phyloP scores from a whole-genome alignment of 163 green algal species.

The Scenedesmus sp. region DNA sequence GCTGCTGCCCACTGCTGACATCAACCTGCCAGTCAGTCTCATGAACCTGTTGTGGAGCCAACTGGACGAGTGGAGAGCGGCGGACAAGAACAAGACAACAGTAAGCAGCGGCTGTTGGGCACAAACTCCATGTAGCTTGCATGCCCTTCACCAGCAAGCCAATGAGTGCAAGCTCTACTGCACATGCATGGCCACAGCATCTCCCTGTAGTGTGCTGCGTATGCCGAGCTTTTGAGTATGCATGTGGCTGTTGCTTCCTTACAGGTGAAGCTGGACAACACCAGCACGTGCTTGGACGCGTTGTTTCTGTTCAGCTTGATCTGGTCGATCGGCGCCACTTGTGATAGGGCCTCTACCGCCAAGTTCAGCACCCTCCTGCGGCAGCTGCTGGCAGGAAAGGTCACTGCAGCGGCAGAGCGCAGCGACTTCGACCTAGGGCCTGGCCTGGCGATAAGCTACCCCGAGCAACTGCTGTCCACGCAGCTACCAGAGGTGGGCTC shows the following conservation, averaged over 20 bases:
- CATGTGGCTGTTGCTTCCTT: background rate
- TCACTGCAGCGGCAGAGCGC: conserved; percentile 41
- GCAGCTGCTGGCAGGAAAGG: conserved; percentile 49
- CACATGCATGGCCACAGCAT: background rate
- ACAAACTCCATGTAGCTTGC: background rate
- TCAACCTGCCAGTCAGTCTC: conserved; percentile 75
- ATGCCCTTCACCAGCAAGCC: background rate
- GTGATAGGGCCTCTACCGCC: conserved; percentile 57
- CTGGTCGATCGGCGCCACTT: conserved; percentile 76
- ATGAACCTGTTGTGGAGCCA: conserved; percentile 74
- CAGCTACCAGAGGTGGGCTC: conserved; percentile 62
- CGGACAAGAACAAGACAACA: conserved; percentile 27
- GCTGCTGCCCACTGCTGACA: conserved; percentile 65
- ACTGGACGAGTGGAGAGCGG: conserved; percentile 71
- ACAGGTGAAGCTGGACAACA: conserved; percentile 35
- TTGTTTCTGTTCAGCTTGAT: conserved; percentile 80
- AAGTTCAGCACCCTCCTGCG: conserved; percentile 48
- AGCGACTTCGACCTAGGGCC: conserved; percentile 82
- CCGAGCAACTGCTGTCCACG: conserved; percentile 49
- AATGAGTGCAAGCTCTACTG: background rate
- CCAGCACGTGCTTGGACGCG: conserved; percentile 50
- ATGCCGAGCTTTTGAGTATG: background rate
- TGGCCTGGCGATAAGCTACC: conserved; percentile 73
- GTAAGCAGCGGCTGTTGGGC: background rate
- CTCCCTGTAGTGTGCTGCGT: background rate